Conservation (phyloP, 1,284 basidiomycete species). For the Cryptococcus sp. region DNA sequence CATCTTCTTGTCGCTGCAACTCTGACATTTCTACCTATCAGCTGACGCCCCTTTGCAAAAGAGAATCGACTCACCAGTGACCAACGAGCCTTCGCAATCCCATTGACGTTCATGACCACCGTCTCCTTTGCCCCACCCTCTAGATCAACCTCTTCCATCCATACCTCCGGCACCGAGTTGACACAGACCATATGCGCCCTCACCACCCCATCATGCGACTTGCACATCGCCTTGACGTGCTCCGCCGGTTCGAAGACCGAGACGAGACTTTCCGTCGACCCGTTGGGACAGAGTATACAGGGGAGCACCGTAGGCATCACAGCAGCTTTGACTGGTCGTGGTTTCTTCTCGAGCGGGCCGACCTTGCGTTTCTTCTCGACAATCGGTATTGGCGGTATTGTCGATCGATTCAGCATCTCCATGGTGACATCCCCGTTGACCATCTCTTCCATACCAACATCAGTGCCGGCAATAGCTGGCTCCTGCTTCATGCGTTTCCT, state of each 20-base stretch:
- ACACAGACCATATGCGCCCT: conserved; percentile 62
- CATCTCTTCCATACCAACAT: too few relatives aligned
- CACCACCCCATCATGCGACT: conserved; percentile 45
- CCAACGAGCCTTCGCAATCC: conserved; percentile 84
- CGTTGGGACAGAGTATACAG: conserved; percentile 74
- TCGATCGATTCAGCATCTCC: background rate
- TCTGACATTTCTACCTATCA: conserved; percentile 70
- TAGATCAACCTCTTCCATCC: conserved; percentile 58
- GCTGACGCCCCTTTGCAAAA: conserved; percentile 4
- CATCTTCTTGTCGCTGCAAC: conserved; percentile 62
- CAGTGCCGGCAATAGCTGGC: background rate
- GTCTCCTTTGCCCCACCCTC: conserved; percentile 45
- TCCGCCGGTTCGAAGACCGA: conserved; percentile 49
- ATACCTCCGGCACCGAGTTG: conserved; percentile 73
- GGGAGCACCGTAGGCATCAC: conserved; percentile 50
- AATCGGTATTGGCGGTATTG: background rate
- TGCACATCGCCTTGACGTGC: conserved; percentile 17
- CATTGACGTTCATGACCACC: conserved; percentile 62
- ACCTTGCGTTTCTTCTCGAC: conserved; percentile 7
- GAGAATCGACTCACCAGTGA: conserved; percentile 68
- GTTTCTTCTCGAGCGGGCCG: conserved; percentile 10
- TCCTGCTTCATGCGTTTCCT: background rate
- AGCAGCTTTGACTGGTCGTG: background rate
- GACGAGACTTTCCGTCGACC: conserved; percentile 55
- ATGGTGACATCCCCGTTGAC: background rate